phyloP scores from a whole-genome alignment of 352 stramenopile species.

The Phytopythium boreale region DNA sequence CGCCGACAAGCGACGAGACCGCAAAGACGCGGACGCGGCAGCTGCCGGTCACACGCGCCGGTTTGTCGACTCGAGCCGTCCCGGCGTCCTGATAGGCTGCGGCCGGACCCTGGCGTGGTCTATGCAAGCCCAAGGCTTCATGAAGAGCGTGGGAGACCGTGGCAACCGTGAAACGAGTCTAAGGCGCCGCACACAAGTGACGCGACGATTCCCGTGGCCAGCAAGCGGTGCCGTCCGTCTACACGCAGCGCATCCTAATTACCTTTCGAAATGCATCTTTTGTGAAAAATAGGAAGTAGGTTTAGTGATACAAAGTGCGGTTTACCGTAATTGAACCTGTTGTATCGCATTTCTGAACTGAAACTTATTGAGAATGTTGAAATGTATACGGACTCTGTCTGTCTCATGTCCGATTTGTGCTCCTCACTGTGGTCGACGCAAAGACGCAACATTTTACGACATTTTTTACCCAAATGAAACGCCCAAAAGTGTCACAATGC shows the following conservation, averaged over 20 bases:
- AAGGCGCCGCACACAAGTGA: conserved; percentile 3
- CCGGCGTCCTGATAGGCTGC: conserved; percentile 12
- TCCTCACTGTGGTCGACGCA: background rate
- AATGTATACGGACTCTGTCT: conserved; percentile 4
- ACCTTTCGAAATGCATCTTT: background rate
- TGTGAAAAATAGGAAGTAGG: background rate
- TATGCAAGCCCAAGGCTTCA: background rate
- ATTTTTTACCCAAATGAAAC: background rate
- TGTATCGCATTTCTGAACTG: background rate
- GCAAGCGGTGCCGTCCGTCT: conserved; percentile 3
- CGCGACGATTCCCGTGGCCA: conserved; percentile 4
- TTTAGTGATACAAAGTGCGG: background rate
- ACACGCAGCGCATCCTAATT: background rate
- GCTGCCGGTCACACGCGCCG: background rate
- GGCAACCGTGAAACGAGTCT: background rate
- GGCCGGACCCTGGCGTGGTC: background rate
- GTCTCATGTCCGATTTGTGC: conserved; percentile 4
- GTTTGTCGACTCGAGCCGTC: conserved; percentile 10
- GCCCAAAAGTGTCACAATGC: background rate
- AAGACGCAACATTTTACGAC: background rate
- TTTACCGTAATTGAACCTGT: background rate
- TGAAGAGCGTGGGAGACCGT: background rate
- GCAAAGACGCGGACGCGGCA: conserved; percentile 6
- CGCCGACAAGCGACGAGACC: background rate
- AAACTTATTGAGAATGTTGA: background rate